Evolutionary conservation across 2,329 filamentous ascomycete genomes (phyloP), one percentile per base, ranked within the genome.

Genomic region (Botryotinia narcissicola): DNA sequence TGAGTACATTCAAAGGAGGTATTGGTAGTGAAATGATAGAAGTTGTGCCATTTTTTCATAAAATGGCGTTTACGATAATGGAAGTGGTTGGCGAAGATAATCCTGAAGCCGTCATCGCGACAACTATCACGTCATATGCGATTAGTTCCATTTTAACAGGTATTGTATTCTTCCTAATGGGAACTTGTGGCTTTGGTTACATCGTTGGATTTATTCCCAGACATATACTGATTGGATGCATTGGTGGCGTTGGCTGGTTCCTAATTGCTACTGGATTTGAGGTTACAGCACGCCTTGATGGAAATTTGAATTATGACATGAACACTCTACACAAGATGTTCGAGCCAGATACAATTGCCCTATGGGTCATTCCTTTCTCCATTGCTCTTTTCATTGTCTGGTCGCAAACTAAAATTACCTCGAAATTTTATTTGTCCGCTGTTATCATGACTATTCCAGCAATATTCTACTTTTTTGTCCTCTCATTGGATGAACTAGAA

Each of bases 1-100:
- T 94, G 0, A 98, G 95, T 79, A 90, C 93, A 48, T 99, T 99
- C 84, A 92, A 89, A 77, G 95, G 96, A 25, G 94, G 93, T 5
- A 90, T 99, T 74, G 96, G 96, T 8, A 98, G 96, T 3, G 96
- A 99, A 82, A 91, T 99, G 90, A 99, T 98, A 77, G 96, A 99
- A 83, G 95, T 98, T 1, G 95, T 99, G 0, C 96, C 95, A 0
- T 99, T 99, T 84, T 98, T 99, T 81, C 96, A 99, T 84, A 97
- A 95, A 80, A 99, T 99, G 95, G 95, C 96, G 0, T 90, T 91
- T 76, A 95, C 92, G 44, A 98, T 98, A 80, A 90, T 96, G 77
- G 85, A 86, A 22, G 86, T 88, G 61, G 91, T 99, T 76, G 93
- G 95, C 25, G 89, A 92, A 75, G 90, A 95, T 32, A 90, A 96